Evolutionary conservation across 208 protist genomes (phyloP), one percentile per base, ranked within the genome.

Genomic region (Naegleria fowleri): DNA sequence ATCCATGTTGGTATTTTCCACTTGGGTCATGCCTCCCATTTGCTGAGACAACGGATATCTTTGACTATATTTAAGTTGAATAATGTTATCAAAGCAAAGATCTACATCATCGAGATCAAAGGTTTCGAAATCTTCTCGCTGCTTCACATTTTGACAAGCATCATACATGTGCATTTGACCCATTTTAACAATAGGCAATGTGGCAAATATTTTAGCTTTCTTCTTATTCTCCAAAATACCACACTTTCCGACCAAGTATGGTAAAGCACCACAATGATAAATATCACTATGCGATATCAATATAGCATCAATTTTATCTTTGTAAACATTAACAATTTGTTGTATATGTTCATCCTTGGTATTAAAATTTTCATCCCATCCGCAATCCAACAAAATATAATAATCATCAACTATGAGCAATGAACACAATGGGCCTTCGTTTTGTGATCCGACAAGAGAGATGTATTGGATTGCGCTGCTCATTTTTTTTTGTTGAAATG

Each of bases 351-450:
- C 5, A 40, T 58, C 41, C 3, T 89, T 89, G 6, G 51, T 55
- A 86, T 97, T 93, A 51, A 97, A 96, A 36, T 91, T 76, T 55
- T 95, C 93, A 83, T 94, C 91, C 95, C 96, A 96, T 15, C 96
- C 96, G 92, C 96, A 97, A 90, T 97, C 96, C 29, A 97, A 93
- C 85, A 97, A 83, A 88, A 97, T 96, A 48, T 48, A 38, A 91
- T 91, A 94, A 58, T 96, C 95, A 92, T 97, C 96, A 40, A 97
- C 48, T 3, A 91, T 15, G 13, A 91, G 33, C 33, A 91, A 4
- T 41, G 83, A 91, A 51, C 90, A 91, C 22, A 91, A 11, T 36
- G 89, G 89, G 25, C 55, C 89, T 86, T 91, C 89, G 40, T 58
- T 91, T 29, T 91, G 38, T 4, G 48, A 11, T 33, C 89, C 89